Conservation (phyloP, 2,329 filamentous ascomycete species). For the Huntiella decipiens region DNA sequence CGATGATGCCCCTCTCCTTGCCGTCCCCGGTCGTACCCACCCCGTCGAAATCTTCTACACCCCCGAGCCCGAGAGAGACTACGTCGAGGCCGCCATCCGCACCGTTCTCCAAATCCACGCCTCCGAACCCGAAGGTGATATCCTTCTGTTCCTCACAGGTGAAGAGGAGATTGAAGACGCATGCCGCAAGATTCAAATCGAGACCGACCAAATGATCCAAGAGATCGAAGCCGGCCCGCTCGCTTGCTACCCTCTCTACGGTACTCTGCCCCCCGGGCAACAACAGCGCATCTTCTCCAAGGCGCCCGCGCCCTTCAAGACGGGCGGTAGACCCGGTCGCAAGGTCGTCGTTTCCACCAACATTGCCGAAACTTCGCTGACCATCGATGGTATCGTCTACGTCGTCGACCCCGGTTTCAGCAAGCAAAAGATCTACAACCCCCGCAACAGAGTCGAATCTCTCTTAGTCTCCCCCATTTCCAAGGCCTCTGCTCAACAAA, state of each 20-base stretch:
- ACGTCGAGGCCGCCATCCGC: conserved; percentile 83
- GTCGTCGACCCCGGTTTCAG: conserved; percentile 98
- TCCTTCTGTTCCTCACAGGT: conserved; percentile 85
- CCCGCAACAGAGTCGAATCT: conserved; percentile 87
- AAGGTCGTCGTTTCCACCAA: conserved; percentile 93
- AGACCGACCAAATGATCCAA: conserved; percentile 76
- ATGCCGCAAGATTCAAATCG: conserved; percentile 73
- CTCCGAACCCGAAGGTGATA: conserved; percentile 77
- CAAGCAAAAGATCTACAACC: conserved; percentile 99
- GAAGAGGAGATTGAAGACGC: conserved; percentile 98
- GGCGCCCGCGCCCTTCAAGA: conserved; percentile 52
- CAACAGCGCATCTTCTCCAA: conserved; percentile 93
- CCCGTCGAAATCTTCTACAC: conserved; percentile 99
- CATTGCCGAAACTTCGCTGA: conserved; percentile 93
- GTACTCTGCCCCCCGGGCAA: conserved; percentile 75
- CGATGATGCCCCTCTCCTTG: conserved; percentile 77
- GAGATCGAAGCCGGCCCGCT: conserved; percentile 85
- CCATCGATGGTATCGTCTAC: conserved; percentile 96
- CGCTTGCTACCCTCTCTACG: conserved; percentile 83
- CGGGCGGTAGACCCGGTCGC: conserved; percentile 69
- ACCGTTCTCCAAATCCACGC: conserved; percentile 96
- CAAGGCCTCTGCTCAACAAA: conserved; percentile 89
- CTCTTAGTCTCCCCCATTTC: conserved; percentile 95
- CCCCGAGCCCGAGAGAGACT: conserved; percentile 85
- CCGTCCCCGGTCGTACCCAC: conserved; percentile 85